Base-by-base conservation (phyloP, 768 basidiomycete genomes). In the Roridomyces roridus region DNA sequence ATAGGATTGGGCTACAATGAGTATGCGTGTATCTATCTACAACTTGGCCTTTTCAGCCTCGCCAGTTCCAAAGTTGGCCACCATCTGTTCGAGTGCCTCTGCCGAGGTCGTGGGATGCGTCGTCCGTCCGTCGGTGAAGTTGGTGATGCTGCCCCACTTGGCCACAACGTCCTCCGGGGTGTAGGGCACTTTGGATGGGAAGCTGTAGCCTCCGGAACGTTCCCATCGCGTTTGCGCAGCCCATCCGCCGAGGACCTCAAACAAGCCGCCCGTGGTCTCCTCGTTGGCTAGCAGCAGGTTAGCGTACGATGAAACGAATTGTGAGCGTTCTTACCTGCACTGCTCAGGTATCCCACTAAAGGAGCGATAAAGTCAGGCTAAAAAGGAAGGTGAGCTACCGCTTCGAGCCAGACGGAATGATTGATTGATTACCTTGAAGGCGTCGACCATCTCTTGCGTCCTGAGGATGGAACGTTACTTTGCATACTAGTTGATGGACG, bases 141-240 rank as follows among this genome's bases (percentile, higher is more conserved):
- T 79, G 23, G 92, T 96, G 71, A 98, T 91, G 46, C 77, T 72
- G 41, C 81, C 78, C 96, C 95, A 98, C 67, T 94, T 89, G 23
- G 80, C 71, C 14, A 88, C 68, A 45, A 98, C 79, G 51, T 88
- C 86, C 72, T 98, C 97, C 0, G 94, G 91, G 8, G 86, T 86
- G 59, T 91, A 81, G 4, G 81, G 78, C 55, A 80, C 81, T 68
- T 88, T 88, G 31, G 88, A 82, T 5, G 94, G 89, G 86, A 98
- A 98, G 7, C 91, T 89, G 67, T 88, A 76, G 10, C 96, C 97
- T 2, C 88, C 90, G 9, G 93, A 79, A 14, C 94, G 86, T 71
- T 98, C 91, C 96, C 96, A 99, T 54, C 96, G 82, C 28, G 91
- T 88, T 71, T 95, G 86, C 1, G 92, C 92, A 4, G 90, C 89